Base-by-base conservation (phyloP, 2,329 filamentous ascomycete genomes). In the Arachnomyces sp. region DNA sequence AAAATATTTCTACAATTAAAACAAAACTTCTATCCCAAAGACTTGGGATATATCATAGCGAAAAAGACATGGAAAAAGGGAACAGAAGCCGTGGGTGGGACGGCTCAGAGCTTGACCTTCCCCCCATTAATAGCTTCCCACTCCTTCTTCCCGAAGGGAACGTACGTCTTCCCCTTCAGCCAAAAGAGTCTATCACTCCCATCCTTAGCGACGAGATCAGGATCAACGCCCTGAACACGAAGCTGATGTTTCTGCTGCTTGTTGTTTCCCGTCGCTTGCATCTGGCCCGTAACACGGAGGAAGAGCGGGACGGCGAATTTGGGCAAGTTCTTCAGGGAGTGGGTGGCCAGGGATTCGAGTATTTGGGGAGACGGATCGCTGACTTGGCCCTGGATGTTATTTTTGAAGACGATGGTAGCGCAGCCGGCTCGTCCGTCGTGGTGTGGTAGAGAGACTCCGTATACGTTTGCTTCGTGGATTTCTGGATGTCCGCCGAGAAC, bases 401-500 rank as follows among this genome's bases (percentile, higher is more conserved):
- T 66, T n/a, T 68, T 65, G 9, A 78, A 62, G 6, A 86, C 66
- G 1, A 93, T 62, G 5, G 85, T 83, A 0, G 81, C 87, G 52
- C 88, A 94, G 2, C 88, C 88, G 0, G 86, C 86, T 17, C 86
- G 74, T 13, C 87, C 87, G 53, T 94, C 87, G 55, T 93, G 86
- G 48, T 84, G 73, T 0, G 87, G 87, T 6, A 94, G 63, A 31
- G 78, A 62, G 2, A 94, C 84, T 29, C 87, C 87, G 54, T 93
- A 94, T 18, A 94, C 87, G 52, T 93, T 93, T 25, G 85, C 83
- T 65, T 94, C 87, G 25, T 74, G 67, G 11, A 94, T 71, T 1
- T 69, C 68, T 0, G 79, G 68, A 55, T 88, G 82, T 1, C 69
- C 63, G 11, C 84, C 82, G 0, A 95, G 62, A 0, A 78, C 77